Conservation (phyloP, 2,329 filamentous ascomycete species). For the Chaetothyriales sp. region DNA sequence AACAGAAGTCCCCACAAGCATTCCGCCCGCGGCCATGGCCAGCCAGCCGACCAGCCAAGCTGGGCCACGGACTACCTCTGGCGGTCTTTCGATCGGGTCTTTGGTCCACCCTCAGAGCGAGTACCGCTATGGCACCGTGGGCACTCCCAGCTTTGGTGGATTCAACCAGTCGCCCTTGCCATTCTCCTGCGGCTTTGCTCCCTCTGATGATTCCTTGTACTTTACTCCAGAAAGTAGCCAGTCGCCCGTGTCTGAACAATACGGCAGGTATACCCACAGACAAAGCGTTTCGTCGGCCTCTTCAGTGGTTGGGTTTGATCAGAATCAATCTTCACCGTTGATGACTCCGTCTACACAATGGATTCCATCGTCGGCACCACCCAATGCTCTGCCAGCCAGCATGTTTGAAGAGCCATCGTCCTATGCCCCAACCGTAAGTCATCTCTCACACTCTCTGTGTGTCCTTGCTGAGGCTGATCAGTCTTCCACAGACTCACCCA, state of each 20-base stretch:
- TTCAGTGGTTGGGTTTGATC: slow-evolving; percentile 15
- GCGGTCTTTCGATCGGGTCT: slow-evolving; percentile 16
- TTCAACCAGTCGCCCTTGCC: slow-evolving; percentile 8
- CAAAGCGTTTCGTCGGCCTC: slow-evolving; percentile 18
- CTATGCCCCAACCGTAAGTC: slow-evolving; percentile 15
- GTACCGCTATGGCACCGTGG: slow-evolving; percentile 10
- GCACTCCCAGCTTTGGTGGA: slow-evolving; percentile 11
- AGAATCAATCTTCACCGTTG: slow-evolving; percentile 12
- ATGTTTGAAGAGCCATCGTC: slow-evolving; percentile 15
- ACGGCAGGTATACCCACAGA: slow-evolving; percentile 13
- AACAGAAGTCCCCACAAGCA: slow-evolving; percentile 12
- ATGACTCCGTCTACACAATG: slow-evolving; percentile 11
- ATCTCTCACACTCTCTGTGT: slow-evolving; percentile 11
- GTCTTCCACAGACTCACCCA: slow-evolving; percentile 21
- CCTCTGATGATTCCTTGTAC: slow-evolving; percentile 15
- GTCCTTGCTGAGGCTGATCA: slow-evolving; percentile 19
- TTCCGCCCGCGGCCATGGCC: slow-evolving; percentile 11
- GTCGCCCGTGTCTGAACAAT: slow-evolving; percentile 16
- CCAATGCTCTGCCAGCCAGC: slow-evolving; percentile 14
- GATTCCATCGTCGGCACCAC: slow-evolving; percentile 15
- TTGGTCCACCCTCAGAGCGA: slow-evolving; percentile 16
- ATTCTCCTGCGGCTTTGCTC: slow-evolving; percentile 11
- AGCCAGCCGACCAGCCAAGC: slow-evolving; percentile 8
- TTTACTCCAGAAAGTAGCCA: slow-evolving; percentile 18
- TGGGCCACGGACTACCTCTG: slow-evolving; percentile 13